Evolutionary conservation across 208 protist species (phyloP).

Genomic region (Tetramitus jugosus): DNA sequence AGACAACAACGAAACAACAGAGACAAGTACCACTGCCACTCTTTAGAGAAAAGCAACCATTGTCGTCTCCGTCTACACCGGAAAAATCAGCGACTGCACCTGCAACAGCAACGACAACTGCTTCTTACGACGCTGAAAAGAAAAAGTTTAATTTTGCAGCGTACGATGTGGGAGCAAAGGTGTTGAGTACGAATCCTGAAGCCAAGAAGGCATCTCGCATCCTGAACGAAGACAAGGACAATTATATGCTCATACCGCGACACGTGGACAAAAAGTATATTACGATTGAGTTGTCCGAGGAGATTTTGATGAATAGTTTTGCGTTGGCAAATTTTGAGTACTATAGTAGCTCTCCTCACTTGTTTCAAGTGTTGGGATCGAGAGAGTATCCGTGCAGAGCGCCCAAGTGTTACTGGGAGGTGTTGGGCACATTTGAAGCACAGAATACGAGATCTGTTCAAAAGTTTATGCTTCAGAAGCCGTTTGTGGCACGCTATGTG

Average conservation of each 20-base stretch:
- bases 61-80: no score
- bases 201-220: background rate
- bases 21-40: no score
- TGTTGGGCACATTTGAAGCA: constrained; percentile 12
- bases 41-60: no score
- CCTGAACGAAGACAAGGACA: background rate
- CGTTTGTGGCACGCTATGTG: background rate
- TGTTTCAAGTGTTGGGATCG: background rate
- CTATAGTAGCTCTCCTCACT: background rate
- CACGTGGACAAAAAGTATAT: background rate
- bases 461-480: background rate
- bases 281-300: background rate
- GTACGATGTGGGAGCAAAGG: constrained; percentile 5
- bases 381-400: background rate
- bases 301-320: constrained; percentile 12
- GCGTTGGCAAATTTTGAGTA: constrained; percentile 18
- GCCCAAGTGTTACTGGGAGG: constrained; percentile 9
- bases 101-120: no score
- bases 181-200: background rate
- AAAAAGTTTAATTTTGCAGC: constrained; percentile 9
- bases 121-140: no score
- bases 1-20: no score
- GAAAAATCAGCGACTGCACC: no score
- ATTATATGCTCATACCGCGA: constrained; percentile 2
- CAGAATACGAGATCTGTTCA: background rate